Percentiles rank a stretch among this genome's conserved stretches.
These are phyloP conservation scores for Oenanthe sinensis DNA, from an alignment of 129 eudicot genomes.

Conservation along the genomic window DNA sequence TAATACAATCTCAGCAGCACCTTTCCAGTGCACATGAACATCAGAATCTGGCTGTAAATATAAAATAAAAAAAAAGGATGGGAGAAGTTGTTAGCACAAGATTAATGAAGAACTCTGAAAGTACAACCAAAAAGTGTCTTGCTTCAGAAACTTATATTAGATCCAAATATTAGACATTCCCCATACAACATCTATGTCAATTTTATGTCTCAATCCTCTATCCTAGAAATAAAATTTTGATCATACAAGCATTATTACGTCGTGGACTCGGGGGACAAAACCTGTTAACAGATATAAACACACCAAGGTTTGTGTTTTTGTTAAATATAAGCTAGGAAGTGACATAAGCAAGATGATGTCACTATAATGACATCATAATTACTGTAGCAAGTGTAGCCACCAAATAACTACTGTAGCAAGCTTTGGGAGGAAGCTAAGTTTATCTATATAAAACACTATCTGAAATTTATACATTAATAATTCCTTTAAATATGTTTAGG, in stretches of 20 bases:
- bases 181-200: background rate
- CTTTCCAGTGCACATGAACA: slow-evolving; percentile 45
- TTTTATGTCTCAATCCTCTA: background rate
- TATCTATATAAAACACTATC: no score
- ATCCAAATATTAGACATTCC: background rate
- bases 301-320: background rate
- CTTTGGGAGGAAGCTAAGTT: no score
- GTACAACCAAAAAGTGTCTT: background rate
- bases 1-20: slow-evolving; percentile 88
- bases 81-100: background rate
- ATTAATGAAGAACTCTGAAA: background rate
- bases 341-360: no score
- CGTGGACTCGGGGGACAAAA: background rate
- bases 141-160: background rate
- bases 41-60: slow-evolving; percentile 3
- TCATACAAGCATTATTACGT: background rate
- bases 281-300: background rate
- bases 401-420: no score
- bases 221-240: background rate
- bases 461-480: no score
- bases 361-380: no score
- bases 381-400: no score
- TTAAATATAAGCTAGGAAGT: no score
- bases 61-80: background rate
- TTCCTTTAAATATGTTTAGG: no score